Evolutionary conservation across 768 basidiomycete species (phyloP).

Genomic region (Suillus paluster): DNA sequence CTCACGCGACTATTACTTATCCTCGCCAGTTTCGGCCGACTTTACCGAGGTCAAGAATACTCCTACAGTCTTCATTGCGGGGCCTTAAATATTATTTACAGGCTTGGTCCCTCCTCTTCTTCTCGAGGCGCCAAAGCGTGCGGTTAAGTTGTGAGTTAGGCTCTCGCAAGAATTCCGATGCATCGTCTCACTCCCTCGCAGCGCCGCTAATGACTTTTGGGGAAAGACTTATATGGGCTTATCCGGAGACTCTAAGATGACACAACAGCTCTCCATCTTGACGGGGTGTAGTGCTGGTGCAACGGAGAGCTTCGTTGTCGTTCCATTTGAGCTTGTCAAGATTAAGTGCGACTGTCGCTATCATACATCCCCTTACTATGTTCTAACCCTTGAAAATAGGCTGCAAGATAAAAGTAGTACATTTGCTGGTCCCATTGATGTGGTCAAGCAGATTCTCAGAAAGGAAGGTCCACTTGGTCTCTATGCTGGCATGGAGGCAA

Average conservation of each 20-base stretch:
- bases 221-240: conserved; percentile 73
- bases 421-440: conserved; percentile 91
- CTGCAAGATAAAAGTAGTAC: conserved; percentile 93
- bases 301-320: conserved; percentile 93
- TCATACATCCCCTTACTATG: conserved; percentile 11
- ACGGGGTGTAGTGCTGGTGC: conserved; percentile 96
- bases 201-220: conserved; percentile 95
- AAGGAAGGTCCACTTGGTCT: conserved; percentile 85
- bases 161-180: not conserved
- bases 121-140: conserved; percentile 97
- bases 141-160: conserved; percentile 83
- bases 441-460: conserved; percentile 76
- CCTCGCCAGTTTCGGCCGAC: conserved; percentile 62
- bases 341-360: conserved; percentile 58
- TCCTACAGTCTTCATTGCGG: not conserved
- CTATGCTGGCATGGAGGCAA: conserved; percentile 95
- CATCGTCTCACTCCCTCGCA: conserved; percentile 29
- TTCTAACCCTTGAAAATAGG: conserved; percentile 39
- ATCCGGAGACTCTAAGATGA: conserved; percentile 83
- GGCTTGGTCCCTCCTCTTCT: conserved; percentile 95
- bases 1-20: conserved; percentile 22
- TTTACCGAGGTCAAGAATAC: conserved; percentile 76
- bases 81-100: conserved; percentile 27
- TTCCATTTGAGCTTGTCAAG: conserved; percentile 96
- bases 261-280: conserved; percentile 80